A percentile compares a stretch with the other conserved stretches of the same genome.
phyloP scores from a whole-genome alignment of 768 basidiomycete genomes.

The Tylopilus balloui region DNA sequence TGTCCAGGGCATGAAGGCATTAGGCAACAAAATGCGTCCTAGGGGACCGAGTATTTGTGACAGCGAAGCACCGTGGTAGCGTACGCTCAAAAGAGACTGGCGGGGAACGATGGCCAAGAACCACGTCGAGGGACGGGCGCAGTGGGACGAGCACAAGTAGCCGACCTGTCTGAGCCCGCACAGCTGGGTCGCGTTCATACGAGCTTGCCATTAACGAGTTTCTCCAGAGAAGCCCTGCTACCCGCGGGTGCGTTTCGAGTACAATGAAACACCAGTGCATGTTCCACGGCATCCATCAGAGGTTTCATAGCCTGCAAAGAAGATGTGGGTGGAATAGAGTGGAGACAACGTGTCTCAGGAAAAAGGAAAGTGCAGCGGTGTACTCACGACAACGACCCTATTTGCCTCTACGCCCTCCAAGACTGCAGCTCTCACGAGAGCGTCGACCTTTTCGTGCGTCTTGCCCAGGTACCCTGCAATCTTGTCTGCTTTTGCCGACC shows the following conservation, averaged over 20 bases:
- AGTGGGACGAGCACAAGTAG: background rate
- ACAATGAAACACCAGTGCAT: slow-evolving; percentile 60
- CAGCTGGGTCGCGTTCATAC: background rate
- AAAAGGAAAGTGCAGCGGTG: background rate
- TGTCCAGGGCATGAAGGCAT: background rate
- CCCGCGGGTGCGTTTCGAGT: slow-evolving; percentile 27
- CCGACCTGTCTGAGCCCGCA: background rate
- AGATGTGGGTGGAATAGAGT: background rate
- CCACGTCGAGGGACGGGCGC: background rate
- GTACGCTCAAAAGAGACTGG: background rate
- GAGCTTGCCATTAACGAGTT: slow-evolving; percentile 4
- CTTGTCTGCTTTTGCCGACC: slow-evolving; percentile 73
- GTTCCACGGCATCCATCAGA: slow-evolving; percentile 65
- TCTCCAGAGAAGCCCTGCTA: slow-evolving; percentile 10
- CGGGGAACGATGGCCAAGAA: background rate
- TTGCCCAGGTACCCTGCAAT: slow-evolving; percentile 81
- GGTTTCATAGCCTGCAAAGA: slow-evolving; percentile 67
- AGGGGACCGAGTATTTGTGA: too few relatives aligned
- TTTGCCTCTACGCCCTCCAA: slow-evolving; percentile 57
- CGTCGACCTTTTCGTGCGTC: slow-evolving; percentile 78
- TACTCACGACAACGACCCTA: slow-evolving; percentile 61
- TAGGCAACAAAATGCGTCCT: too few relatives aligned
- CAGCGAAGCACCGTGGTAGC: background rate
- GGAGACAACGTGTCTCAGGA: too few relatives aligned
- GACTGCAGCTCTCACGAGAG: slow-evolving; percentile 62